phyloP scores from a whole-genome alignment of 2,329 filamentous ascomycete species.

The Alternaria burnsii region DNA sequence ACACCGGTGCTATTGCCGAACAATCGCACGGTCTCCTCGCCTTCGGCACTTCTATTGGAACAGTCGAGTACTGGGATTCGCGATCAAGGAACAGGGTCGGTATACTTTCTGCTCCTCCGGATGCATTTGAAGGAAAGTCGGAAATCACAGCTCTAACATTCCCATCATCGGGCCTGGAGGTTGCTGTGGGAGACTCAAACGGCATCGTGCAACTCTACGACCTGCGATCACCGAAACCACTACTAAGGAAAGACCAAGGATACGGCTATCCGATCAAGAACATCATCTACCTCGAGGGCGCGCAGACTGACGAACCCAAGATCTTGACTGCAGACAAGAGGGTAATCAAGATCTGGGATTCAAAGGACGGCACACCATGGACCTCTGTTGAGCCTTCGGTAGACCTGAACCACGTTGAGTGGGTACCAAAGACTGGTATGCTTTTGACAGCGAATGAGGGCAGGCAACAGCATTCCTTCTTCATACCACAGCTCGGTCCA shows the following conservation, averaged over 20 bases:
- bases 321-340: conserved; percentile 91
- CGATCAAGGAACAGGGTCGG: conserved; percentile 83
- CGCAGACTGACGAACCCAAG: conserved; percentile 74
- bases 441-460: conserved; percentile 96
- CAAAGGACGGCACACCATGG: conserved; percentile 83
- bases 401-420: conserved; percentile 92
- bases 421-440: conserved; percentile 93
- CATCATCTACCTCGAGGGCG: conserved; percentile 72
- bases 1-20: conserved; percentile 86
- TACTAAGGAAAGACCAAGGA: conserved; percentile 93
- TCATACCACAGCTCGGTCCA: conserved; percentile 90
- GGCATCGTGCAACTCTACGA: conserved; percentile 93
- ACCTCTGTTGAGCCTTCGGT: conserved; percentile 94
- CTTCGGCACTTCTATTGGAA: conserved; percentile 94
- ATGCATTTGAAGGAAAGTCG: conserved; percentile 52
- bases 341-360: conserved; percentile 97
- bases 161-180: conserved; percentile 79
- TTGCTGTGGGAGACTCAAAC: conserved; percentile 86
- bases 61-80: conserved; percentile 96
- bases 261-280: conserved; percentile 94
- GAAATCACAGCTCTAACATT: conserved; percentile 91
- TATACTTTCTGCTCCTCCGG: conserved; percentile 68
- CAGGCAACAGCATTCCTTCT: conserved; percentile 92
- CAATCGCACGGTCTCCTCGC: conserved; percentile 88
- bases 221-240: conserved; percentile 82